phyloP scores from a whole-genome alignment of 2,329 filamentous ascomycete species.

The Ophiocordyceps camponoti-saundersi region DNA sequence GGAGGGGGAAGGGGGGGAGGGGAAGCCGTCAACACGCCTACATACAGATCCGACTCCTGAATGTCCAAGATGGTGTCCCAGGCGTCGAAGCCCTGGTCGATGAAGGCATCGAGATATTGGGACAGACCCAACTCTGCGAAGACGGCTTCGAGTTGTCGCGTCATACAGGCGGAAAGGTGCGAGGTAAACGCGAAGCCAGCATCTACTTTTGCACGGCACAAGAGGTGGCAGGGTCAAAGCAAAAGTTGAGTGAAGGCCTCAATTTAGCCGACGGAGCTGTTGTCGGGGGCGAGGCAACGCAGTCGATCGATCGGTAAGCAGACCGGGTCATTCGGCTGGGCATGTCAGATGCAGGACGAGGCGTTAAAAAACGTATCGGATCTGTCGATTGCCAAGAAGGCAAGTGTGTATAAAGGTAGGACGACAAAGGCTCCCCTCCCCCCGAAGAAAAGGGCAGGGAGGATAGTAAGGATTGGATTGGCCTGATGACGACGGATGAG shows the following conservation, averaged over 20 bases:
- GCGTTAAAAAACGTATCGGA: conserved; percentile 1
- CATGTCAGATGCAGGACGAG: not conserved
- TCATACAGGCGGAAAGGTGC: conserved; percentile 17
- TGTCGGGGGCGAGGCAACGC: not conserved
- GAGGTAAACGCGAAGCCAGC: conserved; percentile 2
- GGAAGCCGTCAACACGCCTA: conserved; percentile 21
- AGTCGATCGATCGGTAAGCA: not conserved
- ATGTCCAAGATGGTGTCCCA: conserved; percentile 77
- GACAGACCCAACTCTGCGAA: conserved; percentile 62
- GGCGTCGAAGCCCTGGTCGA: conserved; percentile 68
- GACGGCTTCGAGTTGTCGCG: conserved; percentile 43
- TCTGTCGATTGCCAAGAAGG: conserved; percentile 3
- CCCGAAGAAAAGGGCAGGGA: too few species aligned
- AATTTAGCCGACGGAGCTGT: not conserved
- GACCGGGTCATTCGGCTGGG: not conserved
- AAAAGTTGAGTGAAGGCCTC: too few species aligned
- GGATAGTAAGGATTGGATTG: too few species aligned
- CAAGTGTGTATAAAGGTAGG: not conserved
- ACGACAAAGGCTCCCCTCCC: not conserved
- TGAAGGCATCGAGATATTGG: conserved; percentile 57
- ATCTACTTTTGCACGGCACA: conserved; percentile 3
- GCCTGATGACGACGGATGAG: too few species aligned
- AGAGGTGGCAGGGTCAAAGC: not conserved
- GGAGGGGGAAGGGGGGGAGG: too few species aligned
- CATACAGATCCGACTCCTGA: conserved; percentile 73